phyloP scores from a whole-genome alignment of 2,329 filamentous ascomycete species.

The Alternaria panax region DNA sequence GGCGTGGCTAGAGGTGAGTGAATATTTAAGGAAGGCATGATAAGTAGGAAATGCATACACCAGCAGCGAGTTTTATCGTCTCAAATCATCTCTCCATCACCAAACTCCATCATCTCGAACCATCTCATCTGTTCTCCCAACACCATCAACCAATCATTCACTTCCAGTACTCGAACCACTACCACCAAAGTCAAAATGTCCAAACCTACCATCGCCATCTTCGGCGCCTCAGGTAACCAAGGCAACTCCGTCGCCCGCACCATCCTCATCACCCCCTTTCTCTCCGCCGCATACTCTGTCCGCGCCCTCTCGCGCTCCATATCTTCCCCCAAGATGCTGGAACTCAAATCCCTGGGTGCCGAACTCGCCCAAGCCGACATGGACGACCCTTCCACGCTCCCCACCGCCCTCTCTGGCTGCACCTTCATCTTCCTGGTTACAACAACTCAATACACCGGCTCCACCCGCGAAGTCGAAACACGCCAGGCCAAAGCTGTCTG shows the following conservation, averaged over 20 bases:
- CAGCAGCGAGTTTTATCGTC: not conserved
- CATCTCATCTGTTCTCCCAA: not conserved
- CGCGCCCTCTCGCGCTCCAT: conserved; percentile 64
- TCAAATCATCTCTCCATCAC: not conserved
- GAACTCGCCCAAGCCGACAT: conserved; percentile 63
- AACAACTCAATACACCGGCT: conserved; percentile 31
- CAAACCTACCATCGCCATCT: conserved; percentile 32
- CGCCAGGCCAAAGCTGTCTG: conserved; percentile 35
- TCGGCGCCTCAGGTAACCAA: conserved; percentile 56
- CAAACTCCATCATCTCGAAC: not conserved
- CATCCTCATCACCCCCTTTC: conserved; percentile 54
- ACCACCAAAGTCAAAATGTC: not conserved
- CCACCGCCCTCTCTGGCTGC: conserved; percentile 30
- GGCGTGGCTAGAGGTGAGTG: not conserved
- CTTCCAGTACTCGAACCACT: not conserved
- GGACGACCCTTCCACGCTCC: conserved; percentile 42
- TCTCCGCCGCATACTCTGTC: conserved; percentile 52
- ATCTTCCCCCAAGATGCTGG: conserved; percentile 54
- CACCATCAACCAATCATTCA: not conserved
- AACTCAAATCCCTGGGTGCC: conserved; percentile 56
- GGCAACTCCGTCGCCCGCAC: conserved; percentile 63
- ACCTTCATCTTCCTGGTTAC: conserved; percentile 42
- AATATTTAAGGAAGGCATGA: not conserved
- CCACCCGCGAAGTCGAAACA: conserved; percentile 36
- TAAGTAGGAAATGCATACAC: not conserved